Base-by-base conservation (phyloP, 2,329 filamentous ascomycete genomes). In the Diaporthe citrichinensis region DNA sequence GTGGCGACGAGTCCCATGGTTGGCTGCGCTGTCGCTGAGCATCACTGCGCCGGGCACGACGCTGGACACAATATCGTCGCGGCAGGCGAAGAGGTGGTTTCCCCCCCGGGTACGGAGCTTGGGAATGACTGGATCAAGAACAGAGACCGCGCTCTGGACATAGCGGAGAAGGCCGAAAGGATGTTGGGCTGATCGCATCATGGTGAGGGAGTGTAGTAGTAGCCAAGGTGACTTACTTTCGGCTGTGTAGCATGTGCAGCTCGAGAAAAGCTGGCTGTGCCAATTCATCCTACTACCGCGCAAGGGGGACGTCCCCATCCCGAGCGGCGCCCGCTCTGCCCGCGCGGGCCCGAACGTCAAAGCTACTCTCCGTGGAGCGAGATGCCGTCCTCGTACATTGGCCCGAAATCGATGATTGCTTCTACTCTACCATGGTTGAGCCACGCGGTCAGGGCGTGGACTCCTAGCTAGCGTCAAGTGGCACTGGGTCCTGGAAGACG, bases 21-120 rank as follows among this genome's bases (percentile, higher is more conserved):
- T 28, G 12, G 17, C 15, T 81, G 78, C 39, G 78, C 84, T 77
- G 76, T 84, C 2, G 14, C 83, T 85, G 74, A 84, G 85, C 74
- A 80, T 84, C 39, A 76, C 81, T 31, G 82, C 83, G 5, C 82
- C 83, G 9, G 81, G 76, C 6, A 82, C 80, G 17, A 81, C 80
- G 59, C 61, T 75, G 15, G 59, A 74, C 23, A 65, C 74, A 28
- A 34, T 31, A 4, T 58, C 57, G 25, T 57, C n/a, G 1, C 28
- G 74, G 36, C 34, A 65, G 65, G 72, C 71, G 20, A 71, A 10
- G 62, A 80, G 78, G 49, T 79, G 41, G 41, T 80, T 46, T 81
- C 79, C 67, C 80, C 81, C 28, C 53, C 41, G 10, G 36, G 82
- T 3, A 71, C 79, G 2, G 77, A 81, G 71, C 78, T 81, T 23